Evolutionary conservation across 2,329 filamentous ascomycete genomes (phyloP), one percentile per base, ranked within the genome.

Genomic region (Xylaria hypoxylon): DNA sequence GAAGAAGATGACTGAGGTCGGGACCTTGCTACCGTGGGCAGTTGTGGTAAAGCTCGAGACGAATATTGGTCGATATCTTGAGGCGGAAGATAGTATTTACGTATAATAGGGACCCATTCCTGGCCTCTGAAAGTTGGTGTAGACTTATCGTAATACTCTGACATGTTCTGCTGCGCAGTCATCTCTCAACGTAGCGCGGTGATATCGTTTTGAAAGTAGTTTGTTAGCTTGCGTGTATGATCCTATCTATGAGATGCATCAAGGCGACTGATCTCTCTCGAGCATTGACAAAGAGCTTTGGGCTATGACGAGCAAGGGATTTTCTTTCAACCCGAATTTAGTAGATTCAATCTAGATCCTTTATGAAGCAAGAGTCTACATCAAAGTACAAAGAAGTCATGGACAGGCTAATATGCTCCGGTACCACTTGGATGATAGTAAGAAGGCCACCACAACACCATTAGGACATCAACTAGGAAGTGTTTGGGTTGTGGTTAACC

Each of bases 51-150:
- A 22, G 65, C 53, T 45, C 62, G 53, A 44, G 51, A 56, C 4
- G 44, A 56, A 60, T 71, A 71, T 24, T 51, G 60, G n/a, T 40
- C 19, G 19, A 66, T 31, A 56, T 64, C 47, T 47, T 11, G 50
- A 31, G 70, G 70, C 3, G 70, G 70, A 10, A 65, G 59, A 35
- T 68, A 68, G 26, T 55, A 51, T 24, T 65, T 52, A 38, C 5
- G 44, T 24, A 45, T 28, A 28, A 17, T 26, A 28, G 48, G 24
- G n/a, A 13, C 26, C 59, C 33, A 56, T 48, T 52, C 53, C 40
- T 62, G 52, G 31, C 56, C 59, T 47, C 42, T 56, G 8, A 31
- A 42, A 28, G 33, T 59, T 35, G 33, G 35, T 24, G 55, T 56
- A 31, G 56, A 33, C 26, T 15, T 55, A 40, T 64, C 40, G 40